Conservation (phyloP, 2,329 filamentous ascomycete species). For the Beauveria scarabaeidicola region DNA sequence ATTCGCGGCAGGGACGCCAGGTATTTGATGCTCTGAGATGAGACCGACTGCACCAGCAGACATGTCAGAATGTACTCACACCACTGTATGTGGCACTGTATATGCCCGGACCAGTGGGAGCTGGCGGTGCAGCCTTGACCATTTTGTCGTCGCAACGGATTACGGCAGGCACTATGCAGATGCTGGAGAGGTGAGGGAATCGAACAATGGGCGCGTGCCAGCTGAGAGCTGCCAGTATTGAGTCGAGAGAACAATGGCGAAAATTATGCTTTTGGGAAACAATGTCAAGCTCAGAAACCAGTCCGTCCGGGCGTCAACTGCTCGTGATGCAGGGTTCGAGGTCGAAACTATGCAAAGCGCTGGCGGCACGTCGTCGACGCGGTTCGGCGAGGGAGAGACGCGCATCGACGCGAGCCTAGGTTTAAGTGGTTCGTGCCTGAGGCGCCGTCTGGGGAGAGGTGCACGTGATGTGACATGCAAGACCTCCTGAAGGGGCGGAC, state of each 20-base stretch:
- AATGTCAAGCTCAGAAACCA: neutral
- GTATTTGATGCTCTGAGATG: neutral
- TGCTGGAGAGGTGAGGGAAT: neutral
- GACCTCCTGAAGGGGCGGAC: slow-evolving; percentile 17
- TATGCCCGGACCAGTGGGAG: slow-evolving; percentile 37
- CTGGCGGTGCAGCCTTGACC: slow-evolving; percentile 34
- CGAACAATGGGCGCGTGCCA: neutral
- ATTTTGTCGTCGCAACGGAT: slow-evolving; percentile 26
- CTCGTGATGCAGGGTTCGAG: slow-evolving; percentile 15
- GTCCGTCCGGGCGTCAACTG: neutral
- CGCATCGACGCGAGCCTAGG: slow-evolving; percentile 28
- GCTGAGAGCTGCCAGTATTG: neutral
- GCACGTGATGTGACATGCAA: slow-evolving; percentile 25
- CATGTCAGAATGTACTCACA: slow-evolving; percentile 37
- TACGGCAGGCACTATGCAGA: neutral
- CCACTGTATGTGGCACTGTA: slow-evolving; percentile 64
- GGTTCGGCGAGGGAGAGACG: slow-evolving; percentile 25
- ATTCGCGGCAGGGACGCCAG: neutral
- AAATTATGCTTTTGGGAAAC: neutral
- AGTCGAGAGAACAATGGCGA: neutral
- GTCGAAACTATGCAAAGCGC: slow-evolving; percentile 20
- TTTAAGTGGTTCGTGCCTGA: slow-evolving; percentile 29
- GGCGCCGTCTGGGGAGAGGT: slow-evolving; percentile 15
- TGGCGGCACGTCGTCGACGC: slow-evolving; percentile 30
- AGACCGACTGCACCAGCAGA: neutral